Conservation (phyloP, 2,329 filamentous ascomycete species). For the Apiospora kogelbergensis region DNA sequence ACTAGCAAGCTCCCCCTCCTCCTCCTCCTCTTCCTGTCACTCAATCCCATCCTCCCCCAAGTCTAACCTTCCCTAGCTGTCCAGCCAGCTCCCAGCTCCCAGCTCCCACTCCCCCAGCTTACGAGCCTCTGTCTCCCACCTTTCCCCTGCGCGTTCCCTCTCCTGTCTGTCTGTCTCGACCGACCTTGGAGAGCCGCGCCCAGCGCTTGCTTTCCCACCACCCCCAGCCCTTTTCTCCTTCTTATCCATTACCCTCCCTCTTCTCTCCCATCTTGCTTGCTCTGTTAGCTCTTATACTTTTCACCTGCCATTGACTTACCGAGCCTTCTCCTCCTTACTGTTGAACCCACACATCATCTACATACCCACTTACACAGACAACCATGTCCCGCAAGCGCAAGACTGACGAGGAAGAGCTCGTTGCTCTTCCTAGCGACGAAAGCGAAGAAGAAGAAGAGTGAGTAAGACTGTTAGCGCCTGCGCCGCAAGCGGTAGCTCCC, state of each 20-base stretch:
- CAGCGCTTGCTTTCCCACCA: conserved; percentile 21
- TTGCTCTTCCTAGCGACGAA: conserved; percentile 35
- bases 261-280: conserved; percentile 19
- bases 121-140: conserved; percentile 14
- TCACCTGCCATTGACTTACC: conserved; percentile 1
- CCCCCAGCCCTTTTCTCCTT: conserved; percentile 23
- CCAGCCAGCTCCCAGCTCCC: neutral
- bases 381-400: conserved; percentile 35
- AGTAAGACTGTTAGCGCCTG: conserved; percentile 17
- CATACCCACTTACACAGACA: conserved; percentile 12
- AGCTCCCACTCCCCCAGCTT: conserved; percentile 12
- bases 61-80: conserved; percentile 19
- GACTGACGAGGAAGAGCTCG: conserved; percentile 33
- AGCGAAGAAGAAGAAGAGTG: conserved; percentile 37
- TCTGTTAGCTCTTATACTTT: conserved; percentile 10
- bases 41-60: conserved; percentile 21
- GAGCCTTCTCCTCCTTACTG: neutral
- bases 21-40: conserved; percentile 13
- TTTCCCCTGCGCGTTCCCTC: conserved; percentile 17
- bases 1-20: conserved; percentile 14
- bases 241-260: conserved; percentile 19
- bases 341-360: neutral
- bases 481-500: neutral
- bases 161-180: conserved; percentile 26
- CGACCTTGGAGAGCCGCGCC: conserved; percentile 25